phyloP scores from a whole-genome alignment of 257 asterid species.

The Solanum pinnatisectum region DNA sequence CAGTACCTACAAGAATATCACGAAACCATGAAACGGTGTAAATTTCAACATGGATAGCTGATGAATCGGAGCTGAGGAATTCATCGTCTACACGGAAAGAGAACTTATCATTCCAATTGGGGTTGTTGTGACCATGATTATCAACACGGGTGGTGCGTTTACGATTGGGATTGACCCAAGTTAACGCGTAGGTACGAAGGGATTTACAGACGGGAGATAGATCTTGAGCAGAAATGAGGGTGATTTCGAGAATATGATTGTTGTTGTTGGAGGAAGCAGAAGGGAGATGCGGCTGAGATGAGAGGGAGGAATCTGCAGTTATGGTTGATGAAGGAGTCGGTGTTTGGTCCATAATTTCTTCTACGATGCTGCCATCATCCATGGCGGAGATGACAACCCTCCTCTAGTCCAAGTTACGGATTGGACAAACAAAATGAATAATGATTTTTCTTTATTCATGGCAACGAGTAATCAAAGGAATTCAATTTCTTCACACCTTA shows the following conservation, averaged over 20 bases:
- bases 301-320: conserved; percentile 11
- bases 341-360: conserved; percentile 27
- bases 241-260: conserved; percentile 34
- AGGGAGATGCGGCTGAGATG: neutral
- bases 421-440: neutral
- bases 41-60: conserved; percentile 43
- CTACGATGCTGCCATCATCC: neutral
- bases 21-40: conserved; percentile 59
- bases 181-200: conserved; percentile 50
- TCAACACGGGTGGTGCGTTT: conserved; percentile 45
- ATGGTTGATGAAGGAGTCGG: conserved; percentile 38
- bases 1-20: conserved; percentile 47
- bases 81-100: conserved; percentile 41
- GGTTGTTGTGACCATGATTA: conserved; percentile 37
- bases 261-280: neutral
- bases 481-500: neutral
- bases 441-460: neutral
- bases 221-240: conserved; percentile 69
- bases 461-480: neutral
- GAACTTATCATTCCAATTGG: conserved; percentile 68
- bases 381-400: neutral
- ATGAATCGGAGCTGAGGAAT: conserved; percentile 23
- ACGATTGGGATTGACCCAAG: conserved; percentile 42
- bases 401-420: neutral
- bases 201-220: conserved; percentile 44